phyloP scores from a whole-genome alignment of 257 asterid species.

The Solanum medicagineum region DNA sequence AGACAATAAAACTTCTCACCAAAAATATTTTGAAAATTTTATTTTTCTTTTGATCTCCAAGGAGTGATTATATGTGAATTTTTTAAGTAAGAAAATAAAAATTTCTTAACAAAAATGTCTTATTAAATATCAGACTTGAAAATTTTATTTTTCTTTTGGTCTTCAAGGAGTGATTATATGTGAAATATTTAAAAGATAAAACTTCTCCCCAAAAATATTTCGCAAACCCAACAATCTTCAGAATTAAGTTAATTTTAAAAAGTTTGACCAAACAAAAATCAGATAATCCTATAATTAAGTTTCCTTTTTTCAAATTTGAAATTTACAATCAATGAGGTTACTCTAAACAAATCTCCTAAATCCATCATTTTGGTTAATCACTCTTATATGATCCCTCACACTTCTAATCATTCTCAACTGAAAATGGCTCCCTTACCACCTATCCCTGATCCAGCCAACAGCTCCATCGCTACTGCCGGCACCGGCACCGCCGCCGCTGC shows the following conservation, averaged over 20 bases:
- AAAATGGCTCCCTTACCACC: conserved; percentile 14
- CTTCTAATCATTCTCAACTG: neutral
- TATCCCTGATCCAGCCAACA: conserved; percentile 1
- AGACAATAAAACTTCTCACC: too few relatives aligned
- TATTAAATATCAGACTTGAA: too few relatives aligned
- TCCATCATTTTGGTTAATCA: neutral
- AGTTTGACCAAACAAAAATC: neutral
- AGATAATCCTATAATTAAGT: neutral
- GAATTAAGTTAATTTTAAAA: neutral
- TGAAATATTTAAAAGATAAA: neutral
- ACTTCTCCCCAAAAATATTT: neutral
- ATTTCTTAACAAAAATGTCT: too few relatives aligned
- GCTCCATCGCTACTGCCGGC: neutral
- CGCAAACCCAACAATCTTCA: neutral
- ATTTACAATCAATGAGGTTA: neutral
- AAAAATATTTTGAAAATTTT: too few relatives aligned
- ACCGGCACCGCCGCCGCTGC: neutral
- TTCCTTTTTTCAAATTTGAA: neutral
- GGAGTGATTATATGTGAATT: neutral
- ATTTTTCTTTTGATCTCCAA: too few relatives aligned
- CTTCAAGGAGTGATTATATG: neutral
- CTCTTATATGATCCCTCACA: neutral
- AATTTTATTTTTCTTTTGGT: too few relatives aligned
- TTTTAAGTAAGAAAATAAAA: neutral
- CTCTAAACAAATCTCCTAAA: neutral